Conservation (phyloP, 1,284 basidiomycete species). For the Vanrija pseudolonga region DNA sequence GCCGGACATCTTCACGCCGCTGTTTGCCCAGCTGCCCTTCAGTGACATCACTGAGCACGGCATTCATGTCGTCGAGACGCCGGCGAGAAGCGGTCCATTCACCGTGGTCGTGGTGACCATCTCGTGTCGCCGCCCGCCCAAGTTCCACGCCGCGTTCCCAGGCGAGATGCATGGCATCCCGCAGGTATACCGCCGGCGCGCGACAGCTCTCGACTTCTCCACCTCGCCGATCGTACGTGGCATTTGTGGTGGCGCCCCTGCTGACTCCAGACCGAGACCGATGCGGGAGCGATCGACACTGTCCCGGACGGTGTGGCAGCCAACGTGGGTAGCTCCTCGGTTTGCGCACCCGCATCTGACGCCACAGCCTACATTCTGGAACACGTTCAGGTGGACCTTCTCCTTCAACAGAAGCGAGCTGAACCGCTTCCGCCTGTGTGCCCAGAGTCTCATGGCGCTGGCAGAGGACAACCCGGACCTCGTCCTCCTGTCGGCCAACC, state of each 20-base stretch:
- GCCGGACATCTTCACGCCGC: slow-evolving; percentile 30
- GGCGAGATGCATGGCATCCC: slow-evolving; percentile 11
- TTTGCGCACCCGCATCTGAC: not conserved
- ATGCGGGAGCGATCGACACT: slow-evolving; percentile 30
- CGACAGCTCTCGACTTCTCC: slow-evolving; percentile 43
- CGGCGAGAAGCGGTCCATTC: not conserved
- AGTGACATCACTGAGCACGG: slow-evolving; percentile 38
- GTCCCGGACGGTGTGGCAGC: slow-evolving; percentile 35
- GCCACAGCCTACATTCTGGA: slow-evolving; percentile 37
- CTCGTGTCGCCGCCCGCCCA: slow-evolving; percentile 35
- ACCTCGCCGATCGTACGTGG: slow-evolving; percentile 11
- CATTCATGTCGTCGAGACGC: slow-evolving; percentile 24
- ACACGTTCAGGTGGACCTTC: slow-evolving; percentile 40
- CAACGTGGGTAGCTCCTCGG: slow-evolving; percentile 21
- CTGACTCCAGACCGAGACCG: slow-evolving; percentile 28
- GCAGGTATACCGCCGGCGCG: slow-evolving; percentile 25
- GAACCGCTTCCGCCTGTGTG: slow-evolving; percentile 16
- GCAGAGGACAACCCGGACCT: slow-evolving; percentile 31
- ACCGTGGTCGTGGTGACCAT: slow-evolving; percentile 34
- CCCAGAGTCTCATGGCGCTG: slow-evolving; percentile 21
- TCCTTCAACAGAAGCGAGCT: slow-evolving; percentile 14
- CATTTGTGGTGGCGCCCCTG: not conserved
- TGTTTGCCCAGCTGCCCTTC: slow-evolving; percentile 40
- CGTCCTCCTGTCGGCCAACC: slow-evolving; percentile 23
- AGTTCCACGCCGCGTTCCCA: slow-evolving; percentile 28